Percentiles rank a stretch among this genome's conserved stretches.
These are phyloP conservation scores for Cladosporium cucumerinum DNA, from an alignment of 2,329 filamentous ascomycete genomes.

Conservation along the genomic window DNA sequence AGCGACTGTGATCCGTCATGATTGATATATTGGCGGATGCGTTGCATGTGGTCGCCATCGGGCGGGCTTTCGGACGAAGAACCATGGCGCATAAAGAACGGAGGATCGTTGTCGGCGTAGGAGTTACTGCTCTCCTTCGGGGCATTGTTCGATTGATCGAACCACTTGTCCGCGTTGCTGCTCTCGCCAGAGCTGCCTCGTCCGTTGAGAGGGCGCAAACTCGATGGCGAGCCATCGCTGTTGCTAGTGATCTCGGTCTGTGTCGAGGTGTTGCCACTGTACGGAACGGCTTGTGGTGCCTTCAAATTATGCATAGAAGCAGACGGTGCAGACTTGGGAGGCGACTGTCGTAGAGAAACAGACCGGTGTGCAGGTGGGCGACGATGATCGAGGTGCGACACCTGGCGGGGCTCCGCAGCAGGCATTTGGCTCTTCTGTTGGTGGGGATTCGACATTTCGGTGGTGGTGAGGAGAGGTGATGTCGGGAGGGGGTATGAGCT, in stretches of 20 bases:
- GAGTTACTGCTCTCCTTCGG: constrained; percentile 37
- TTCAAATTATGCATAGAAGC: neutral
- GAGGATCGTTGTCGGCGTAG: constrained; percentile 44
- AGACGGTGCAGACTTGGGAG: constrained; percentile 2
- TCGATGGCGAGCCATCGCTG: constrained; percentile 38
- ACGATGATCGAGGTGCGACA: constrained; percentile 33
- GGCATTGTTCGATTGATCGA: constrained; percentile 50
- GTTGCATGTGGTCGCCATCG: constrained; percentile 23
- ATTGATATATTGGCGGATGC: constrained; percentile 13
- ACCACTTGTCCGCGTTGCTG: constrained; percentile 52
- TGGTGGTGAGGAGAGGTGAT: neutral
- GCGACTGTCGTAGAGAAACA: constrained; percentile 45
- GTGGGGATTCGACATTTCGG: constrained; percentile 5
- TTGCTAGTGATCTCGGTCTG: constrained; percentile 16
- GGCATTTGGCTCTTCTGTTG: neutral
- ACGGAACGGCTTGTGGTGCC: constrained; percentile 17
- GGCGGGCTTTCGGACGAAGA: constrained; percentile 44
- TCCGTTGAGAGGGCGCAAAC: constrained; percentile 35
- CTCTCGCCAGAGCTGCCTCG: constrained; percentile 49
- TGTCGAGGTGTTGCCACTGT: constrained; percentile 17
- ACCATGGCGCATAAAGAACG: constrained; percentile 39
- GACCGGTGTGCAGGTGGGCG: constrained; percentile 45
- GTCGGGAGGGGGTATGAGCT: neutral
- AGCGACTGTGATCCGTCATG: constrained; percentile 21
- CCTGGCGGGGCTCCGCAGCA: neutral